Percentiles rank a stretch among this genome's conserved stretches.
Evolutionary conservation across 176 grass and related monocot genomes (phyloP).

Genomic region (Oryza nivara): DNA sequence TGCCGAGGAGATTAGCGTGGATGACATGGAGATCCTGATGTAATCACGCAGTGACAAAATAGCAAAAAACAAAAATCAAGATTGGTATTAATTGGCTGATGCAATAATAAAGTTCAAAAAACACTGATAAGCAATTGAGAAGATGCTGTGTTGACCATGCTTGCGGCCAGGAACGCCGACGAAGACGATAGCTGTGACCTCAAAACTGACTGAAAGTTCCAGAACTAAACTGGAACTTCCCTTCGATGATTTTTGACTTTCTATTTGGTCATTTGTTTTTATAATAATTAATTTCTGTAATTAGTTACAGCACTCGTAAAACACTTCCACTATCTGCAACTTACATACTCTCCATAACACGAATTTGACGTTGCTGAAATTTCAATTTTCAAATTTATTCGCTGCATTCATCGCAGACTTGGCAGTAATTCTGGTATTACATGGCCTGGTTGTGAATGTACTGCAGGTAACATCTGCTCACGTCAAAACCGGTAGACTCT

Average conservation of each 20-base stretch:
- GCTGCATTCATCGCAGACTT: too few species aligned
- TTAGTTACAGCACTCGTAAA: too few species aligned
- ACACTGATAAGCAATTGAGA: not conserved
- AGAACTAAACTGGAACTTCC: not conserved
- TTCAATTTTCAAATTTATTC: not conserved
- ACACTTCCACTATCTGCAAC: too few species aligned
- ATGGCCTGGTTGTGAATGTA: not conserved
- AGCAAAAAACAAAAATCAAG: not conserved
- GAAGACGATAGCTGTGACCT: not conserved
- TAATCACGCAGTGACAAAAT: not conserved
- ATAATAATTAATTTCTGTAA: too few species aligned
- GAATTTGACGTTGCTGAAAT: too few species aligned
- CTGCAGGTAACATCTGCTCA: not conserved
- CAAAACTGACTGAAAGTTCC: not conserved
- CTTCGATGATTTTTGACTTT: not conserved
- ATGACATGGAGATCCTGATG: constrained; percentile 60
- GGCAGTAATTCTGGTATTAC: not conserved
- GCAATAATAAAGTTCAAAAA: not conserved
- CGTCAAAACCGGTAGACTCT: not conserved
- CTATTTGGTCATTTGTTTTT: not conserved
- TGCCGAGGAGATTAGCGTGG: constrained; percentile 38
- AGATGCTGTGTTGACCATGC: not conserved
- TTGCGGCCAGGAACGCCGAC: not conserved
- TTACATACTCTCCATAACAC: too few species aligned
- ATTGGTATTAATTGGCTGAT: not conserved